A percentile compares a stretch with the other conserved stretches of the same genome.
phyloP scores from a whole-genome alignment of 2,329 filamentous ascomycete genomes.

The Colletotrichum eremochloae region DNA sequence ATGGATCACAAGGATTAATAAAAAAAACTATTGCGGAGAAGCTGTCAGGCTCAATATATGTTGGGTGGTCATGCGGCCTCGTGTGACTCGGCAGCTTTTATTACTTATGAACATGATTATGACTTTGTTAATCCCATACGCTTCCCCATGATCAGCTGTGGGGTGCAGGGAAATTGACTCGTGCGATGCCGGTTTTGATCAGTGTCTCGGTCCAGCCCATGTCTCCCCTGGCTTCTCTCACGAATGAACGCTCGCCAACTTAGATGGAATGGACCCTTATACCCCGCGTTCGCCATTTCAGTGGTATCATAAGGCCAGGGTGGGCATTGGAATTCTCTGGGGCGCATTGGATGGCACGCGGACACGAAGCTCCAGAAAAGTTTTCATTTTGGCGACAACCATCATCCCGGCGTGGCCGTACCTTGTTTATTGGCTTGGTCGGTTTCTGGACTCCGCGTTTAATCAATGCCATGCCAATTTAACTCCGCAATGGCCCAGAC shows the following conservation, averaged over 20 bases:
- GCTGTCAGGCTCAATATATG: neutral
- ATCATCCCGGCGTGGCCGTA: neutral
- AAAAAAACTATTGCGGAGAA: neutral
- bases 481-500: neutral
- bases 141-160: neutral
- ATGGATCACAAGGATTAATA: neutral
- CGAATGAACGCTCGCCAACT: too few species aligned
- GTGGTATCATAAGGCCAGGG: neutral
- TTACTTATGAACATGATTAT: neutral
- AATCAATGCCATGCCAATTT: neutral
- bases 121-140: neutral
- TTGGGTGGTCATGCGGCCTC: neutral
- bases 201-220: neutral
- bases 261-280: too few species aligned
- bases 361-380: neutral
- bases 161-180: constrained; percentile 1
- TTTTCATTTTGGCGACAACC: neutral
- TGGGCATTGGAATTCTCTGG: neutral
- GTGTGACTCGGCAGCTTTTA: neutral
- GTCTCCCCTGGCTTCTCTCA: neutral
- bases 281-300: neutral
- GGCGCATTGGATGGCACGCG: neutral
- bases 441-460: neutral
- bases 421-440: neutral
- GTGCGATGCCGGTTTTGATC: neutral